Base-by-base conservation (phyloP, 768 basidiomycete species). In the Rhizopogon salebrosus region DNA sequence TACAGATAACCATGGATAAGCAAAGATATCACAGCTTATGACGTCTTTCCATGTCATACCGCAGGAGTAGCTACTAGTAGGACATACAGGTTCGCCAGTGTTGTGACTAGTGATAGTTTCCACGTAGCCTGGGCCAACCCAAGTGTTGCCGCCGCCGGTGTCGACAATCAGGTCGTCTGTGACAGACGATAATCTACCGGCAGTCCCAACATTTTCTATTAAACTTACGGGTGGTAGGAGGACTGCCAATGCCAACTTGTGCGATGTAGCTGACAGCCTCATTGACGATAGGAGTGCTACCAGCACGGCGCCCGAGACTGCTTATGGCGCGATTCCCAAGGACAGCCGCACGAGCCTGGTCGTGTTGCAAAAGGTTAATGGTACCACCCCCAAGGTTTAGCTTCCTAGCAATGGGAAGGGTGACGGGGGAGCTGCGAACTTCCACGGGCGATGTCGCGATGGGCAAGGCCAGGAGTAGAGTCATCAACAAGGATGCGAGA, bases 101-200 rank as follows among this genome's bases (percentile, higher is more conserved):
- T 72, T 54, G 10, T 34, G 61, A 52, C 80, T 83, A 24, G 82
- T 78, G 51, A 70, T 70, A 6, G 85, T 85, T 56, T 57, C 53
- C 20, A 62, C 62, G 60, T 82, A 87, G 11, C 36, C 58, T 23
- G 85, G 82, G 22, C 84, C 83, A 40, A 87, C 71, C 84, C 84
- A 87, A 24, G 84, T 86, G 70, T 85, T 86, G 18, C 84, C 83
- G 65, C 81, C 83, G 31, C 65, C 45, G 4, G 84, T 84, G 60
- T 85, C 84, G 49, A 85, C 69, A 50, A 85, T 60, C 41, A 87
- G 73, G 5, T 62, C 49, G 62, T 80, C 83, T 85, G 55, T 41
- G 43, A 14, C 23, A 8, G n/a, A n/a, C n/a, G n/a, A n/a, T n/a
- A n/a, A 35, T 34, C 36, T 43, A 43, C 49, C 31, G 56, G 20